Base-by-base conservation (phyloP, 306 rosid genomes). In the Urtica urens region DNA sequence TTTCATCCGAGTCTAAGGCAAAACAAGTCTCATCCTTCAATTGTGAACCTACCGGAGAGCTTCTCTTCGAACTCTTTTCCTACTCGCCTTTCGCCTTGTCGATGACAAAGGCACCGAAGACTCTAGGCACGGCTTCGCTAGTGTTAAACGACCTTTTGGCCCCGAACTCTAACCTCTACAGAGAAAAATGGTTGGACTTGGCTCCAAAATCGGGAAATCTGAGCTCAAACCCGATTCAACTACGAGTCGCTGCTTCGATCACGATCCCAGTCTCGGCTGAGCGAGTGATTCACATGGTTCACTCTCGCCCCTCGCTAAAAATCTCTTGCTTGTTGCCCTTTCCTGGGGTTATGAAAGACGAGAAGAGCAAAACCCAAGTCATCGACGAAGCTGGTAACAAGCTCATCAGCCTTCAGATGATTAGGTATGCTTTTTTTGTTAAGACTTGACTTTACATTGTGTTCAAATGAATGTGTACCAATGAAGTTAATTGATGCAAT, bases 1-100 rank as follows among this genome's bases (percentile, higher is more conserved):
- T 90, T 77, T 69, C 64, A 53, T 85, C 99, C 0, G 66, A 70
- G 78, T 71, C 81, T 22, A 69, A 64, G 72, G 81, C 60, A 67
- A 85, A 85, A 59, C 82, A 69, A 53, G 94, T 90, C 57, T 82
- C 94, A 50, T 59, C 64, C 56, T 84, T 90, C 75, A 82, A 69
- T 54, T 84, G 95, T 58, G 94, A 90, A 77, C 81, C 95, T 23
- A 81, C 69, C 18, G 97, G 97, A 54, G 87, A 77, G 77, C 87
- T 90, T 25, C 58, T 35, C 33, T 81, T 90, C 62, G 95, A 81
- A 45, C 95, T 90, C 57, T 23, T 74, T 42, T 79, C 71, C 30
- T 51, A 53, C 46, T 69, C 78, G 58, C 55, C 93, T 63, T 81
- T 84, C 65, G 76, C 41, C 25, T 50, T 84, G 38, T 39, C 84